Evolutionary conservation across 805 yeast genomes (phyloP).

Genomic region (Grigorovia yakushimaensis): DNA sequence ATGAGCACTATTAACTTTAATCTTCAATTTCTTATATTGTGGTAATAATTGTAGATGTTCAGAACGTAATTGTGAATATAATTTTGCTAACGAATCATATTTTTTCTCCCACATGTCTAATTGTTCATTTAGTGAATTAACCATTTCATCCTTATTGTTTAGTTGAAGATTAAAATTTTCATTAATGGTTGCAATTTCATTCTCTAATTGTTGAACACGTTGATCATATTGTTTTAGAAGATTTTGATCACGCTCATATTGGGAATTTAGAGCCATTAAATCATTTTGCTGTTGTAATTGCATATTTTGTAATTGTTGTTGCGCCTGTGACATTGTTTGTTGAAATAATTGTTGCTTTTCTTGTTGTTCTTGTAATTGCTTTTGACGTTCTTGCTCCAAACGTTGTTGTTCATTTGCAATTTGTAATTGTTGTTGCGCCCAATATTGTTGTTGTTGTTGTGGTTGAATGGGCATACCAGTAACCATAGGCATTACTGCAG

Average conservation of each 20-base stretch:
- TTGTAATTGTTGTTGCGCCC: conserved; percentile 38
- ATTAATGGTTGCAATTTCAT: conserved; percentile 52
- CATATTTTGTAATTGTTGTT: conserved; percentile 49
- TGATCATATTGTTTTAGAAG: conserved; percentile 80
- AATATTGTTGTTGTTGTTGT: conserved; percentile 10
- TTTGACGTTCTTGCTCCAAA: conserved; percentile 60
- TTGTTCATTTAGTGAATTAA: conserved; percentile 62
- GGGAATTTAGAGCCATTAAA: conserved; percentile 60
- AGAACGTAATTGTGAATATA: conserved; percentile 84
- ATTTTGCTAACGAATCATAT: conserved; percentile 80
- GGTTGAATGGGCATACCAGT: conserved; percentile 17
- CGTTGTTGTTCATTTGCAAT: conserved; percentile 61
- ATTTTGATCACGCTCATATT: conserved; percentile 77
- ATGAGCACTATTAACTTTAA: conserved; percentile 81
- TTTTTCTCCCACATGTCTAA: conserved; percentile 70
- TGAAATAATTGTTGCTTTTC: conserved; percentile 46
- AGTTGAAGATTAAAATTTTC: conserved; percentile 63
- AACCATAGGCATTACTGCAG: conserved; percentile 32
- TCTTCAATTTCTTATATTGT: conserved; percentile 71
- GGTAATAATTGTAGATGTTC: conserved; percentile 76
- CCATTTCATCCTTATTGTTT: conserved; percentile 65
- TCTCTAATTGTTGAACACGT: conserved; percentile 72
- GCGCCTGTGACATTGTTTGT: conserved; percentile 56
- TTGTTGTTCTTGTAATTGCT: conserved; percentile 55
- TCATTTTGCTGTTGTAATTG: conserved; percentile 60